Evolutionary conservation across 106 monocot species (phyloP), one percentile per base, ranked within the genome.

Genomic region (Platanthera guangdongensis): DNA sequence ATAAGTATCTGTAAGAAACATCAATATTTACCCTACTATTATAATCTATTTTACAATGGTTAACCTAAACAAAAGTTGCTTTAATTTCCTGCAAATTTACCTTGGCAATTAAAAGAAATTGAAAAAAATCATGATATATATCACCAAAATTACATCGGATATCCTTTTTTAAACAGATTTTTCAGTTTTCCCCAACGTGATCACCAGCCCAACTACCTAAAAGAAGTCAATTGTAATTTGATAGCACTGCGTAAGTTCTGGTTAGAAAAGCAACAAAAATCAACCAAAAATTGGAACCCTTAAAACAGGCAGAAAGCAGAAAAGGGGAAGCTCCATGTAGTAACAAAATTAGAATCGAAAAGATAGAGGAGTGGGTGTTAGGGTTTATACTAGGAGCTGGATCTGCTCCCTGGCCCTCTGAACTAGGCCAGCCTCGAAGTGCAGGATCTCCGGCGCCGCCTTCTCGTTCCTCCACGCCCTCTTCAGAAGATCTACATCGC

Each of bases 381-480:
- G 47, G 49, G 48, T 52, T 21, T 49, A 49, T 79, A 94, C 91
- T 57, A 84, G 84, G 16, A 91, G 79, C 71, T 97, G 87, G 72
- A 97, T 89, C 82, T 97, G 93, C 79, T 93, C 96, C 30, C 86
- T 78, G 52, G 80, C 85, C 21, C 93, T 79, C 70, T 82, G 81
- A 68, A 95, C 86, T 9, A 92, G 84, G 1, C 50, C 73, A 39
- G 84, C 72, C 68, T 91, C 71, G 73, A 97, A 96, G 21, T 63
- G 73, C 55, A 93, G 93, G 68, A 97, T 89, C 77, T 97, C 96
- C 12, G 96, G 96, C 13, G 93, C 75, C 18, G 90, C 92, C 81
- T 95, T 95, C 95, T 95, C 92, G 75, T 90, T 93, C 75, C 91
- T 62, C 96, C 96, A 97, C 51, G 89, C 96, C 75, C 84, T 76